phyloP scores from a whole-genome alignment of 805 yeast genomes.

The Candida germanica region DNA sequence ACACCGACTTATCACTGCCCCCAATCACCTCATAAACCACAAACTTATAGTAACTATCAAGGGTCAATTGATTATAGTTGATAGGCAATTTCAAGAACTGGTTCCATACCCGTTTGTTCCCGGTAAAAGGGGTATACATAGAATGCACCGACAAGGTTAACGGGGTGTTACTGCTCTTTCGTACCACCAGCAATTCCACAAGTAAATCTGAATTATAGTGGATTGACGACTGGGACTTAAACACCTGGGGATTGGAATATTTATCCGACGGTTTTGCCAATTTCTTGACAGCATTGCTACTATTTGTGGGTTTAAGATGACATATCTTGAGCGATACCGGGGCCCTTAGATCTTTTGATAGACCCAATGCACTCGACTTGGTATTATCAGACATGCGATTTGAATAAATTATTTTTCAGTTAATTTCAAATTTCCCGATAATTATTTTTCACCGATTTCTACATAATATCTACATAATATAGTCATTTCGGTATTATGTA shows the following conservation, averaged over 20 bases:
- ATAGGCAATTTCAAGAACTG: constrained; percentile 75
- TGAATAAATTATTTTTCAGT: background rate
- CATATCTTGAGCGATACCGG: constrained; percentile 35
- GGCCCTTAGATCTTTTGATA: constrained; percentile 33
- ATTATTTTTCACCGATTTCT: no score
- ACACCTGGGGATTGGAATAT: constrained; percentile 32
- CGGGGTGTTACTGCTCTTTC: constrained; percentile 26
- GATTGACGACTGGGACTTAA: constrained; percentile 30
- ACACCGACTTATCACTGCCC: constrained; percentile 47
- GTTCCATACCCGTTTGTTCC: constrained; percentile 55
- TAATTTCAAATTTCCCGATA: no score
- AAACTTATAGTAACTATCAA: constrained; percentile 57
- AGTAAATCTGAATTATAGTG: constrained; percentile 34
- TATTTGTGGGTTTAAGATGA: constrained; percentile 21
- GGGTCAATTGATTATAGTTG: constrained; percentile 64
- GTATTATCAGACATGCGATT: background rate
- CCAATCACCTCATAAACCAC: constrained; percentile 69
- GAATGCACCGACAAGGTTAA: constrained; percentile 34
- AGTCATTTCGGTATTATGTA: no score
- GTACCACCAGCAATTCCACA: constrained; percentile 28
- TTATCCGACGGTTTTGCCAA: constrained; percentile 30
- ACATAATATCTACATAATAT: no score
- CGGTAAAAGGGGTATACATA: constrained; percentile 30
- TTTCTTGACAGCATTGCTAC: background rate
- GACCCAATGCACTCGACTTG: constrained; percentile 35